Evolutionary conservation across 2,329 filamentous ascomycete species (phyloP), one percentile per base, ranked within the genome.

Genomic region (Tolypocladium cylindrosporum): DNA sequence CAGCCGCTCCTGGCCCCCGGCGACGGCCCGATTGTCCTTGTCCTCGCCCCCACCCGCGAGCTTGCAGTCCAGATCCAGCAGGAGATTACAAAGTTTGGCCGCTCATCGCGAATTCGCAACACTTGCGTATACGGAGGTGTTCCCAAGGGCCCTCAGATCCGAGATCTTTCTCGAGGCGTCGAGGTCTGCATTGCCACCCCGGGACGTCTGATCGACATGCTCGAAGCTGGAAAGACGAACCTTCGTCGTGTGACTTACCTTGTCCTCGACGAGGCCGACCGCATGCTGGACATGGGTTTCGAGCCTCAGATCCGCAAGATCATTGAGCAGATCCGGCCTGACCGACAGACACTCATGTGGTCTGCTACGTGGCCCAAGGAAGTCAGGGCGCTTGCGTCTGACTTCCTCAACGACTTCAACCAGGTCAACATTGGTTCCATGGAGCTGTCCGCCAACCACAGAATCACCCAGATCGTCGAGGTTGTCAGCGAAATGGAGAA

Each of bases 241-340:
- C 85, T 99, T 63, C 93, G 93, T 65, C 91, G 94, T 74, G 92
- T 97, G 62, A 99, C 94, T 58, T 99, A 99, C 79, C 82, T 99
- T 59, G 94, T 97, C 65, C 91, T 99, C 63, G 94, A 99, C 69
- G 94, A 99, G 80, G 94, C 94, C 73, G 94, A 99, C 78, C 93
- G 94, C 71, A 99, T 99, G 94, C 83, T 99, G 73, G 94, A 99
- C 79, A 99, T 99, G 94, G 94, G 94, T 85, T 97, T 99, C 78
- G 94, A 99, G 79, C 94, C 94, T 65, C 94, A 97, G 75, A 97
- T 99, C 69, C 91, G 94, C 80, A 97, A 97, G 81, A 97, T 99
- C 65, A 92, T 99, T 66, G 84, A 89, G 63, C 94, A 99, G 79
- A 97, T 97, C 75, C 91, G 94, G 67, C 94, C 94, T 57, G 94